Evolutionary conservation across 2,329 filamentous ascomycete genomes (phyloP), one percentile per base, ranked within the genome.

Genomic region (Aureobasidium vineae): DNA sequence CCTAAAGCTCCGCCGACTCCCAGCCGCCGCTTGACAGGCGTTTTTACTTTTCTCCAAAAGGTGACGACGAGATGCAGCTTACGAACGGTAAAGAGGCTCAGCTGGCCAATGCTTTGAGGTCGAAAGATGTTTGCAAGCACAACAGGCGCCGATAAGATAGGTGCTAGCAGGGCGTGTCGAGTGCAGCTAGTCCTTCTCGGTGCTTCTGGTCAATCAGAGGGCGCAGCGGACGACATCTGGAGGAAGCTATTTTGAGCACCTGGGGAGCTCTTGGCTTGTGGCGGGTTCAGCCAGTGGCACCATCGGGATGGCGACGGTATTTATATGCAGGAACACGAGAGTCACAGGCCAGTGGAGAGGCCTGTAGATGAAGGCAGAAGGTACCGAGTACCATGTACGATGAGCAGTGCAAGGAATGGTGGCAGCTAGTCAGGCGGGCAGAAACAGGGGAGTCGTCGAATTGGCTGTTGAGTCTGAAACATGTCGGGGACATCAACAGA

Each of bases 311-410:
- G 53, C 50, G 63, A 47, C 45, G 52, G 31, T 59, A 52, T 66
- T 52, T 56, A 60, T 59, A 57, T 61, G 64, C 54, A 60, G 57
- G 54, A 61, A 60, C 57, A 60, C 64, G 64, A 66, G 64, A 61
- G 21, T 49, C 40, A 47, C 41, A 60, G 28, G 28, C 28, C 56
- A 47, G 43, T 60, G 21, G 56, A 60, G n/a, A 45, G 11, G 40
- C 13, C 16, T 59, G 57, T 49, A 33, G 41, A 61, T 47, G 41
- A 21, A n/a, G 11, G 5, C n/a, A 23, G 33, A 61, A 28, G 57
- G 40, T 15, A 33, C 13, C 38, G 31, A 13, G 15, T 15, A 26
- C 54, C 23, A 45, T 15, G 15, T 40, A 52, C 15, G 45, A 33
- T 41, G 33, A 15, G 15, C 23, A 36, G 21, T 26, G 10, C 26